Evolutionary conservation across 345 rosid genomes (phyloP).

Genomic region (Dipteronia dyeriana): DNA sequence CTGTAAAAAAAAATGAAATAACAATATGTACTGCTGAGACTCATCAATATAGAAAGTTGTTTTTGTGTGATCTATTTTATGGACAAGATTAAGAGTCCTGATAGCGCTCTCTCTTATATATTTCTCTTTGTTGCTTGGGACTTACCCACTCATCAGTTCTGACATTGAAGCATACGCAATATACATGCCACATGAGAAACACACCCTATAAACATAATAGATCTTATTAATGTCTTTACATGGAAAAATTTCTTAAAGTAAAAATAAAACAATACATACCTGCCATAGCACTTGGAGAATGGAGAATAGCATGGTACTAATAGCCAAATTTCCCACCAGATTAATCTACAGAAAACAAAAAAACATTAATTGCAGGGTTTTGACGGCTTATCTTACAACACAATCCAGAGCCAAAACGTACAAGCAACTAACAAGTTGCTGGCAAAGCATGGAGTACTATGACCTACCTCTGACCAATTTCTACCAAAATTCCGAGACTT

Average conservation of each 20-base stretch:
- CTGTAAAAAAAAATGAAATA: slow-evolving; percentile 26
- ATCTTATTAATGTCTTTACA: background rate
- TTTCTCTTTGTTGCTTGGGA: slow-evolving; percentile 16
- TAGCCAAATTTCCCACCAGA: slow-evolving; percentile 32
- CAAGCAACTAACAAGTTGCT: background rate
- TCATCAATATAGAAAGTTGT: background rate
- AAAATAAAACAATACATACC: slow-evolving; percentile 32
- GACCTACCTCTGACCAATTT: slow-evolving; percentile 35
- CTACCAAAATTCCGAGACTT: slow-evolving; percentile 15
- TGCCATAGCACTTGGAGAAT: slow-evolving; percentile 66
- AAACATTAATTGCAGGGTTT: background rate
- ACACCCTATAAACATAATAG: slow-evolving; percentile 37
- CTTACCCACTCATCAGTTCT: slow-evolving; percentile 79
- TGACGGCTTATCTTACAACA: background rate
- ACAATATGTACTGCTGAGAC: background rate
- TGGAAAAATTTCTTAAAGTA: background rate
- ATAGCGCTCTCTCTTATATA: background rate
- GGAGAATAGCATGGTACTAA: slow-evolving; percentile 51
- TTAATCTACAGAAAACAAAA: slow-evolving; percentile 29
- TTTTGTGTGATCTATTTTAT: background rate
- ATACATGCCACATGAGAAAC: slow-evolving; percentile 59
- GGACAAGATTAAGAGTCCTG: background rate
- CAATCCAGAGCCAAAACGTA: background rate
- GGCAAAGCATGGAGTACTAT: background rate
- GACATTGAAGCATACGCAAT: slow-evolving; percentile 64